Evolutionary conservation across 2,329 filamentous ascomycete genomes (phyloP).

Genomic region (Aspergillus fumigatus): DNA sequence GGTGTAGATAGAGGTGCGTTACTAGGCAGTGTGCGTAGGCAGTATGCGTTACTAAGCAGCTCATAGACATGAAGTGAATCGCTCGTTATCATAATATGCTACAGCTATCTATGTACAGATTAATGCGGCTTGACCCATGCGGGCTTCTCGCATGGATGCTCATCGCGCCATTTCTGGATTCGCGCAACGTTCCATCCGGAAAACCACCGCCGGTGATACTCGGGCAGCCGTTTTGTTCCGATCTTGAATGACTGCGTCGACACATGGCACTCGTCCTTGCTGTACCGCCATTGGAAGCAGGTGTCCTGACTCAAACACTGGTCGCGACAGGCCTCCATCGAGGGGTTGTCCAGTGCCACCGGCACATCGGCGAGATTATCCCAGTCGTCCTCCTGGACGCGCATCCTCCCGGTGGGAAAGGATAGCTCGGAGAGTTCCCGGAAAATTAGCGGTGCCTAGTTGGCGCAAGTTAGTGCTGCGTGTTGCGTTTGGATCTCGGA

Average conservation of each 20-base stretch:
- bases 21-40: too few species aligned
- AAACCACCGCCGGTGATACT: conserved; percentile 4
- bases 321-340: conserved; percentile 44
- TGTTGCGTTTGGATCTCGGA: too few species aligned
- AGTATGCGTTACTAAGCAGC: not conserved
- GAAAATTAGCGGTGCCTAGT: conserved; percentile 43
- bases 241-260: conserved; percentile 10
- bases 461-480: not conserved
- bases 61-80: not conserved
- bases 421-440: conserved; percentile 49
- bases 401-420: conserved; percentile 40
- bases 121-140: conserved; percentile 5
- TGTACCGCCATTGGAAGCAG: conserved; percentile 34
- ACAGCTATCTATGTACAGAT: not conserved
- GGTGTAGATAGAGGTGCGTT: not conserved
- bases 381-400: conserved; percentile 45
- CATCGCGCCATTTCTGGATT: conserved; percentile 9
- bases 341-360: conserved; percentile 34
- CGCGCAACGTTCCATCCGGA: conserved; percentile 11
- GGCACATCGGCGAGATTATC: conserved; percentile 50
- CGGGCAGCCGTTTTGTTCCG: conserved; percentile 4
- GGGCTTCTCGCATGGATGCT: conserved; percentile 6
- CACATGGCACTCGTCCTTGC: conserved; percentile 7
- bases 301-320: conserved; percentile 41
- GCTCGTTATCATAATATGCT: not conserved